Evolutionary conservation across 495 filamentous ascomycete genomes (phyloP), one percentile per base, ranked within the genome.

Genomic region (Aspergillus olivimuriae): DNA sequence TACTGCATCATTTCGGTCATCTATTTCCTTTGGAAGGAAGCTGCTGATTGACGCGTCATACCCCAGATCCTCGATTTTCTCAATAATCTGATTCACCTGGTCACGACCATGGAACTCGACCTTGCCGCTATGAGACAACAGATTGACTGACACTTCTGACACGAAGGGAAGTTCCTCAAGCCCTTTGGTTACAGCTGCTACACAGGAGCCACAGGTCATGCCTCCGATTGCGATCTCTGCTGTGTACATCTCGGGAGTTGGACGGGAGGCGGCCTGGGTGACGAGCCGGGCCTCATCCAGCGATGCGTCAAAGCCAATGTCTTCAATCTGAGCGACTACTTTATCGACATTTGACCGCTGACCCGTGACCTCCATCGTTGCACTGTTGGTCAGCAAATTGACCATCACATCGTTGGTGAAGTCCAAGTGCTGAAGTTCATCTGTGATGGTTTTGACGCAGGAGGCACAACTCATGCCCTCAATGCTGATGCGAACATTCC

Each of bases 171-270:
- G 67, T 43, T 79, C 74, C 42, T 83, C 68, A 24, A 95, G 50
- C 4, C 76, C 79, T 19, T 76, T 61, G 11, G 76, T 84, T 50
- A 94, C 76, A 33, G 66, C 67, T 31, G 75, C 78, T 10, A 78
- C 73, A 57, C 89, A 95, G 3, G 84, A 73, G 16, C 79, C 78
- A 56, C 89, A 95, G 4, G 84, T 92, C 86, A 95, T 92, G 11
- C 87, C 87, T 18, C 74, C 80, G 41, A 95, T 81, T 4, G 83
- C 77, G 46, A 88, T 70, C 2, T 81, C 78, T 2, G 76, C 85
- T 34, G 68, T 62, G 65, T 74, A 69, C 0, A 19, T 19, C 12
- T 35, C 36, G 1, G 39, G 11, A 2, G 14, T 14, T 21, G 30
- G 48, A 20, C 38, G 23, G 6, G 22, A 26, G 14, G 53, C 17